phyloP scores from a whole-genome alignment of 768 basidiomycete species.

The Pleurotus citrinopileatus region DNA sequence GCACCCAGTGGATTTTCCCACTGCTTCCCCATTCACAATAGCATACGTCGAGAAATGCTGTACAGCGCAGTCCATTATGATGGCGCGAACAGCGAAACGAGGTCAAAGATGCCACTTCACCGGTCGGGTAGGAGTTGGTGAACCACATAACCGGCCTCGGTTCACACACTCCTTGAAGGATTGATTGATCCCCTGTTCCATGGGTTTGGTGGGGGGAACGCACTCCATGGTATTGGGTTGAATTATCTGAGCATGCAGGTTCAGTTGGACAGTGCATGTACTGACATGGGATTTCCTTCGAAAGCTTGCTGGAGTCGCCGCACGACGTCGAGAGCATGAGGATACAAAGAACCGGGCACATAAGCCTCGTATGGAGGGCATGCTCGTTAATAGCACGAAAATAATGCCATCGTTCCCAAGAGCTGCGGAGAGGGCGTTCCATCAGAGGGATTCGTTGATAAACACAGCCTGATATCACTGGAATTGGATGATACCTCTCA shows the following conservation, averaged over 20 bases:
- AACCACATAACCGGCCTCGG: constrained; percentile 5
- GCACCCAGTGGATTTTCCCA: too few species aligned
- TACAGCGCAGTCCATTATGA: background rate
- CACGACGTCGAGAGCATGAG: too few species aligned
- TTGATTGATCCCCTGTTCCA: background rate
- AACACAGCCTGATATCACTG: constrained; percentile 3
- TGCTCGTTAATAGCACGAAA: too few species aligned
- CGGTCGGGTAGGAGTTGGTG: constrained; percentile 1
- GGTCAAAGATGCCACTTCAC: background rate
- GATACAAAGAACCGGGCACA: too few species aligned
- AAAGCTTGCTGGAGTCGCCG: too few species aligned
- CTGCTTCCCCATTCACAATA: background rate
- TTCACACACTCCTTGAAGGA: background rate
- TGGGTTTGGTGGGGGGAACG: background rate
- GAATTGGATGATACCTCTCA: background rate
- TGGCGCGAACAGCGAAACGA: background rate
- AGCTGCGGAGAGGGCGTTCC: background rate
- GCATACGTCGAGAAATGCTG: background rate
- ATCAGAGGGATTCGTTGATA: background rate
- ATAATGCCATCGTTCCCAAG: too few species aligned
- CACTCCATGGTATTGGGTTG: background rate
- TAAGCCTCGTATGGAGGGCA: too few species aligned
- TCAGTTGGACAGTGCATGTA: too few species aligned
- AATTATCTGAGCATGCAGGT: background rate
- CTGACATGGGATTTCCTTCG: too few species aligned